Evolutionary conservation across 352 stramenopile species (phyloP), one percentile per base, ranked within the genome.

Genomic region (Globisporangium lucens): DNA sequence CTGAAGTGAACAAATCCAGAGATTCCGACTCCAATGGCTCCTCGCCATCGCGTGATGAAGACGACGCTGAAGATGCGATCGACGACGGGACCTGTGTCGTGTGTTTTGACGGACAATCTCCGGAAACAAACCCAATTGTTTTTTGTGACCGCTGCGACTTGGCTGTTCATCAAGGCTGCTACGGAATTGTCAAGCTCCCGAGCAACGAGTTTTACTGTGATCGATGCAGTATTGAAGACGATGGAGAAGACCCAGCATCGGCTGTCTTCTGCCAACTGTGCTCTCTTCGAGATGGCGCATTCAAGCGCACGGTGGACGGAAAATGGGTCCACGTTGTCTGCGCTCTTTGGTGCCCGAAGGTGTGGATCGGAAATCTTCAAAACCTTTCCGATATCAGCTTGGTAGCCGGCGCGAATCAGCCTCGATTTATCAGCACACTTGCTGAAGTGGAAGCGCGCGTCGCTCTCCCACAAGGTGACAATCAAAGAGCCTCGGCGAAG

Each of bases 241-340:
- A 89, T 38, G 77, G 77, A 30, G 65, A 80, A 10, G 82, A 91
- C 56, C 76, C 83, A 3, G 72, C 72, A 10, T 67, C 71, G 2
- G 68, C 80, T 27, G 87, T 96, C 6, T 93, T 91, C 52, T 97
- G 90, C 52, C 84, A 91, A 65, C 74, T 97, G 15, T 97, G 90
- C 65, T 88, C 89, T n/a, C 67, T 94, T 22, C 68, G 78, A 8
- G 86, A 96, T 33, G 90, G 90, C 20, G 90, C 90, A 8, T 91
- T 97, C 58, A 97, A 97, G 70, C 75, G 77, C 22, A 96, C 89
- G 0, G 71, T 92, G 33, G 89, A 95, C 63, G 85, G 82, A 3
- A 94, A 93, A 53, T 97, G 89, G 88, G 89, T 95, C 0, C 91
- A 97, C 43, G 78, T 97, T 5, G 80, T 94, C 12, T 97, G 91